Conservation (phyloP, 2,329 filamentous ascomycete species). For the Diaporthe destruens region DNA sequence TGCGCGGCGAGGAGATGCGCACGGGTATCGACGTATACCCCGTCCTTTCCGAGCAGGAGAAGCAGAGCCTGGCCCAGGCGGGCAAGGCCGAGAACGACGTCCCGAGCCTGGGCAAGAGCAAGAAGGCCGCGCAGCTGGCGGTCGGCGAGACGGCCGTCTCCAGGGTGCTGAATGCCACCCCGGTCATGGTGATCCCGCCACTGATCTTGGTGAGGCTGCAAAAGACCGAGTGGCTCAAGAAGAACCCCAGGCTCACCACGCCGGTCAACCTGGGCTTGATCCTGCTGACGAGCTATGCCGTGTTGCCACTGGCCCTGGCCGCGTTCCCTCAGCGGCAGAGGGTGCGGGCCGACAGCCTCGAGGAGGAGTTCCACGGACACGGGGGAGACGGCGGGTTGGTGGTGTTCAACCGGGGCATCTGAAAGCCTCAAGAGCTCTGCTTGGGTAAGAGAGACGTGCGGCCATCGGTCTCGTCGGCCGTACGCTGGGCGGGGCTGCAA, state of each 20-base stretch:
- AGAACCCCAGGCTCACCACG: conserved; percentile 79
- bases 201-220: conserved; percentile 88
- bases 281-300: conserved; percentile 86
- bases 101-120: conserved; percentile 84
- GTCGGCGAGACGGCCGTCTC: conserved; percentile 94
- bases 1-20: conserved; percentile 96
- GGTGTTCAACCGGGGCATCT: conserved; percentile 98
- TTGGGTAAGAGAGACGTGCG: neutral
- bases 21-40: conserved; percentile 94
- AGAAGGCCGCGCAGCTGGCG: conserved; percentile 87
- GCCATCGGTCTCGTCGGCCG: neutral
- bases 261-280: conserved; percentile 92
- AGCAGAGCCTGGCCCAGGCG: conserved; percentile 66
- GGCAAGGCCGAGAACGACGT: conserved; percentile 75
- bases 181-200: conserved; percentile 96
- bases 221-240: conserved; percentile 83
- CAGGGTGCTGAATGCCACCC: conserved; percentile 91
- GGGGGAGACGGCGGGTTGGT: conserved; percentile 86
- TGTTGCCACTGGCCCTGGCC: conserved; percentile 88
- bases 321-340: conserved; percentile 93
- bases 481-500: neutral
- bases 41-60: conserved; percentile 78
- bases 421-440: conserved; percentile 45
- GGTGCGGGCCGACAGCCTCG: conserved; percentile 80
- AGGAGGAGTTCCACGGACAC: conserved; percentile 86